Base-by-base conservation (phyloP, 2,329 filamentous ascomycete genomes). In the Botryotinia calthae region DNA sequence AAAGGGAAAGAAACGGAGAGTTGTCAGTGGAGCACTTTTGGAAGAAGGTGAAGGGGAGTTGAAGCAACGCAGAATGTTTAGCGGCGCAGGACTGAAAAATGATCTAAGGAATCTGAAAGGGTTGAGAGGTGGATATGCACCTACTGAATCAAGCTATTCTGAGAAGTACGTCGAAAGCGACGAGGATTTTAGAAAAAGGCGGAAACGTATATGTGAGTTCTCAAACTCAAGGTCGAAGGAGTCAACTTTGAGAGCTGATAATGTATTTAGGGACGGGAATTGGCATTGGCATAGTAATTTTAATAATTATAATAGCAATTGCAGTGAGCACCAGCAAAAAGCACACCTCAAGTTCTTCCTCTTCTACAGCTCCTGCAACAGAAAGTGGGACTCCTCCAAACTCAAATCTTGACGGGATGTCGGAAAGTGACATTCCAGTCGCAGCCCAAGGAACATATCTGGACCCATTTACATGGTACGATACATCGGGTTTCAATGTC, bases 391-490 rank as follows among this genome's bases (percentile, higher is more conserved):
- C 76, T 74, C 67, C 79, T 37, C 74, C 76, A 37, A 85, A 83
- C 46, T 84, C 84, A 28, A 85, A 84, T 72, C 82, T 93, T 6
- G 82, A 85, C 74, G 85, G 85, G 37, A 84, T 89, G 71, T 85
- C 87, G 70, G 84, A 85, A 68, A 79, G 79, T 9, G 75, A 76
- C 78, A 74, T 80, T 77, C 92, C 92, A 73, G 83, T 84, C 72
- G 86, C 86, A 74, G 94, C 89, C 78, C 90, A 88, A 81, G 93
- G 90, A 22, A 93, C 92, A 2, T 91, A 92, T 75, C 86, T 97
- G 31, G 95, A 99, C 79, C 96, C 96, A 0, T 97, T 94, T 81
- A 90, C 91, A 2, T 99, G 96, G 96, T 91, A 92, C 76, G 92
- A 97, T 77, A 98, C 95, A 0, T 87, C 86, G 0, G 94, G 95